Percentiles rank a stretch among this genome's conserved stretches.
Conservation (phyloP, 2,329 filamentous ascomycete genomes). For the Zymoseptoria ardabiliae region DNA sequence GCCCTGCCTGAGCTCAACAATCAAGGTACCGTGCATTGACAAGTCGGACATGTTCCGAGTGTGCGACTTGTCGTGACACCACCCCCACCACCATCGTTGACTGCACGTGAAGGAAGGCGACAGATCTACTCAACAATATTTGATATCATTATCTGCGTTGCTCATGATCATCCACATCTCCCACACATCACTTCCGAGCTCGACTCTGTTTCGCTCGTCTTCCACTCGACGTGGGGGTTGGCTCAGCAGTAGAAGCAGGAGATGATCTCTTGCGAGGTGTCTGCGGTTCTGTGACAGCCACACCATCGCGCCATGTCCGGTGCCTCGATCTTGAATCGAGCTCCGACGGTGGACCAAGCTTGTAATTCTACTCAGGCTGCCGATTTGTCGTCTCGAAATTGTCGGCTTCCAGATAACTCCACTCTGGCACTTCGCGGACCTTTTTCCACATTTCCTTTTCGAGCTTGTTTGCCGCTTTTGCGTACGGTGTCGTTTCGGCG, state of each 20-base stretch:
- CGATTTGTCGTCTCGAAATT: slow-evolving; percentile 29
- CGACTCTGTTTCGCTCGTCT: neutral
- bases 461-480: slow-evolving; percentile 87
- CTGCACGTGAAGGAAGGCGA: too few species aligned
- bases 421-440: slow-evolving; percentile 86
- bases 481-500: slow-evolving; percentile 88
- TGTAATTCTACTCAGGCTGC: slow-evolving; percentile 14
- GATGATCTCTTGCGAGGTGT: neutral
- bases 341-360: neutral
- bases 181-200: neutral
- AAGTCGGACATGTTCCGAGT: neutral
- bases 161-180: neutral
- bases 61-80: neutral
- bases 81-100: too few species aligned
- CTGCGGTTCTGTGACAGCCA: neutral
- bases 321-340: neutral
- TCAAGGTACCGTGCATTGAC: neutral
- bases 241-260: neutral
- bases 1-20: neutral
- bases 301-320: neutral
- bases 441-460: slow-evolving; percentile 94
- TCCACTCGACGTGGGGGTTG: neutral
- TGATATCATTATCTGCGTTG: neutral
- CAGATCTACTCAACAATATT: neutral
- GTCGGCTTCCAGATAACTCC: slow-evolving; percentile 45